phyloP scores from a whole-genome alignment of 176 grass and related monocot genomes.

The Ananas comosus region DNA sequence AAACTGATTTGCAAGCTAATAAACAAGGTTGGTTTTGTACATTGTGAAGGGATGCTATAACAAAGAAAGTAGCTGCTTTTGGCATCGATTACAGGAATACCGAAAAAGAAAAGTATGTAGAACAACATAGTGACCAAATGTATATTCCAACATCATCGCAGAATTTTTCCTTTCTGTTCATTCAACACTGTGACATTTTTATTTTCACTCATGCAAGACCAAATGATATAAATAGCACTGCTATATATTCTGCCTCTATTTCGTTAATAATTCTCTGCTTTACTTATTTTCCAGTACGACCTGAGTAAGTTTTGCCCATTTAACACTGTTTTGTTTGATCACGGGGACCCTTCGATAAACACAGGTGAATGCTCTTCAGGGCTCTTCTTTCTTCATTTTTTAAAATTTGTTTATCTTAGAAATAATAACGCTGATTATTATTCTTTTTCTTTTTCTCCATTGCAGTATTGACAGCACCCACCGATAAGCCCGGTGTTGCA shows the following conservation, averaged over 20 bases:
- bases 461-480: slow-evolving; percentile 76
- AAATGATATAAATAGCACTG: background rate
- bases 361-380: slow-evolving; percentile 40
- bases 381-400: background rate
- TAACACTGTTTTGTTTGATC: slow-evolving; percentile 87
- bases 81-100: too few relatives aligned
- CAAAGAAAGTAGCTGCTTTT: too few relatives aligned
- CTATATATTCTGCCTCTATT: background rate
- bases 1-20: too few relatives aligned
- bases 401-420: background rate
- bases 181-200: too few relatives aligned
- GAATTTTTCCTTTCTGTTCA: too few relatives aligned
- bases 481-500: slow-evolving; percentile 75
- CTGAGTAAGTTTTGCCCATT: slow-evolving; percentile 87
- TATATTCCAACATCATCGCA: too few relatives aligned
- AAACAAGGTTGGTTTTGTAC: too few relatives aligned
- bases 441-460: background rate
- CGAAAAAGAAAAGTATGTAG: too few relatives aligned
- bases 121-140: too few relatives aligned
- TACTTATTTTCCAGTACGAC: slow-evolving; percentile 60
- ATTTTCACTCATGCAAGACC: too few relatives aligned
- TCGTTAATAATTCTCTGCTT: background rate
- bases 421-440: background rate
- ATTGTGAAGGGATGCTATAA: too few relatives aligned
- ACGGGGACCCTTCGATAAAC: slow-evolving; percentile 75